These are phyloP conservation scores for Nigrospora sphaerica DNA, from an alignment of 2,329 filamentous ascomycete genomes.

Conservation along the genomic window DNA sequence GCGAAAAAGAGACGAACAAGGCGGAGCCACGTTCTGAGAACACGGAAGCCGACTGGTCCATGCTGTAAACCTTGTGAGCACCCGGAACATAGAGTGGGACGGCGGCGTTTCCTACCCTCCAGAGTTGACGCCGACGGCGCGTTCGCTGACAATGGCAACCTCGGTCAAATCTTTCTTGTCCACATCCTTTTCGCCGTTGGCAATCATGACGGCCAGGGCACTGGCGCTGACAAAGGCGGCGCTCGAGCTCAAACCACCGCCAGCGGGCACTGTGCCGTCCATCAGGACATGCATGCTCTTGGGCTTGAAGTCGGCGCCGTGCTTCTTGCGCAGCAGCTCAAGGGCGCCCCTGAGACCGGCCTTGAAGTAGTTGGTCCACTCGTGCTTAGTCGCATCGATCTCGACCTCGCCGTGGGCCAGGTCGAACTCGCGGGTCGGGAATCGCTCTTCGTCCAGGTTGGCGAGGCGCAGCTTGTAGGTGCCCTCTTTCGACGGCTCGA, in stretches of 20 bases:
- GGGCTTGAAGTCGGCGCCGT: slow-evolving; percentile 53
- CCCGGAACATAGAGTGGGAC: background rate
- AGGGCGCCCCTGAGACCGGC: slow-evolving; percentile 79
- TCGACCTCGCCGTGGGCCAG: slow-evolving; percentile 60
- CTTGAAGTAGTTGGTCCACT: slow-evolving; percentile 99
- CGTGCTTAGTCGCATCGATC: slow-evolving; percentile 78
- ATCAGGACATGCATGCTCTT: slow-evolving; percentile 81
- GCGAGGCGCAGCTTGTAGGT: slow-evolving; percentile 67
- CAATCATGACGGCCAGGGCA: slow-evolving; percentile 78
- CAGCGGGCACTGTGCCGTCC: slow-evolving; percentile 86
- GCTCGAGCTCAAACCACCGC: slow-evolving; percentile 87
- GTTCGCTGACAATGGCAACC: slow-evolving; percentile 88
- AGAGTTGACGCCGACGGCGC: slow-evolving; percentile 91
- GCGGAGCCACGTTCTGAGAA: slow-evolving; percentile 83
- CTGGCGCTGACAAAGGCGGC: slow-evolving; percentile 90
- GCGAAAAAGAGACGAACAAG: slow-evolving; percentile 84
- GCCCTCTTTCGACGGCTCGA: slow-evolving; percentile 36
- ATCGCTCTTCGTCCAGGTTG: slow-evolving; percentile 72
- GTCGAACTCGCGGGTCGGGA: slow-evolving; percentile 67
- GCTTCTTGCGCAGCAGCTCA: slow-evolving; percentile 64
- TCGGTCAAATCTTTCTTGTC: slow-evolving; percentile 91
- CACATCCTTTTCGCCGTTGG: slow-evolving; percentile 70
- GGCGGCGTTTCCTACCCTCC: slow-evolving; percentile 60
- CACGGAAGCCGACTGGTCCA: slow-evolving; percentile 96
- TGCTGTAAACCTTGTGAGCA: slow-evolving; percentile 41